These are phyloP conservation scores for Fusarium protoensiforme DNA, from an alignment of 2,329 filamentous ascomycete genomes.

Conservation along the genomic window DNA sequence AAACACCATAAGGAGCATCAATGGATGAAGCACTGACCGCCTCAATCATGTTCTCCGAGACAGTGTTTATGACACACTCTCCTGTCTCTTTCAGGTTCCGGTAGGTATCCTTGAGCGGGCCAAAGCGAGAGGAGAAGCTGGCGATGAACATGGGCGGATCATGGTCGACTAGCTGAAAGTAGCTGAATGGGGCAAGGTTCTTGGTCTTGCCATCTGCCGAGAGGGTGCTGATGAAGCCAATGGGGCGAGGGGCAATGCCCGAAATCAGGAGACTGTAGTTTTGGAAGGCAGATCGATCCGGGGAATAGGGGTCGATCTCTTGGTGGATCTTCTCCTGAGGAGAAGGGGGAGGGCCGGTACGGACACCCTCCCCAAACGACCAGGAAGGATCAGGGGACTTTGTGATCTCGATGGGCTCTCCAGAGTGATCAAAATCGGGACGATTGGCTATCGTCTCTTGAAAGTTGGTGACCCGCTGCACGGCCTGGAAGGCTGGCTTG, in stretches of 20 bases:
- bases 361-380: conserved; percentile 55
- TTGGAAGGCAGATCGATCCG: conserved; percentile 72
- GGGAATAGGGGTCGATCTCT: conserved; percentile 81
- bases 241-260: conserved; percentile 81
- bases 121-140: conserved; percentile 57
- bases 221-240: conserved; percentile 68
- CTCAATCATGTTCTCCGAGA: conserved; percentile 82
- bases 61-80: conserved; percentile 85
- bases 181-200: conserved; percentile 86
- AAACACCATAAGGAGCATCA: conserved; percentile 74
- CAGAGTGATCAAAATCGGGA: conserved; percentile 39
- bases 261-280: conserved; percentile 92
- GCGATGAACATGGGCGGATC: conserved; percentile 83
- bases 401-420: conserved; percentile 38
- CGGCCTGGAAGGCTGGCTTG: conserved; percentile 36
- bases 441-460: conserved; percentile 35
- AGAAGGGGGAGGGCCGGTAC: conserved; percentile 15
- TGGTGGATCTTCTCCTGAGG: conserved; percentile 62
- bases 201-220: conserved; percentile 66
- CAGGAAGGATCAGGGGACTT: conserved; percentile 57
- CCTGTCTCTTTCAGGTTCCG: conserved; percentile 74
- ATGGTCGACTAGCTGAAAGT: conserved; percentile 82
- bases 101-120: conserved; percentile 78
- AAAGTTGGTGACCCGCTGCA: conserved; percentile 38
- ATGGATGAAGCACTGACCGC: conserved; percentile 81